Conservation (phyloP, 148 eudicot genomes). For the Pouteria glomerata region DNA sequence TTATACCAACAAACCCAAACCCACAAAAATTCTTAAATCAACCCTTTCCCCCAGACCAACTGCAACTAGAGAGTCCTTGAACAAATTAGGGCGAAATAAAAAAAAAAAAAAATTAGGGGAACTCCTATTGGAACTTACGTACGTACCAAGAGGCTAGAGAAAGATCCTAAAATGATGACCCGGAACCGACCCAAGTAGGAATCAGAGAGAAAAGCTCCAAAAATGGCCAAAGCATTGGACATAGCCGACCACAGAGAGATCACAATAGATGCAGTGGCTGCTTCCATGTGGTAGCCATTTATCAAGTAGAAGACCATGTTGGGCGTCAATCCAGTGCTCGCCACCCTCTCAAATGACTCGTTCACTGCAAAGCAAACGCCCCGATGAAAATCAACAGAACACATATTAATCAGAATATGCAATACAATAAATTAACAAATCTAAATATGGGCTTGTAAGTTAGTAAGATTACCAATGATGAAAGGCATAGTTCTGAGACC, state of each 20-base stretch:
- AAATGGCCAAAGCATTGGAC: constrained; percentile 15
- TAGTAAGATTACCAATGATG: background rate
- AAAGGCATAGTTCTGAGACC: constrained; percentile 10
- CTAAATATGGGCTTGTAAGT: background rate
- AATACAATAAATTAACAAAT: too few species aligned
- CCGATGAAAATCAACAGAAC: background rate
- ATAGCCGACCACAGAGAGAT: constrained; percentile 10
- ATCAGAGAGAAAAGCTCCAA: constrained; percentile 22
- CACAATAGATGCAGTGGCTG: constrained; percentile 8
- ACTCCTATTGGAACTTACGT: background rate
- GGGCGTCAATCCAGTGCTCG: constrained; percentile 12
- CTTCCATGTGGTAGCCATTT: constrained; percentile 8
- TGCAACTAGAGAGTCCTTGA: too few species aligned
- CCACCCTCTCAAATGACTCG: constrained; percentile 17
- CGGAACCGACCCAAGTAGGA: constrained; percentile 21
- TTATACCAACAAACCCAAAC: too few species aligned
- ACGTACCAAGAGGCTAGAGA: constrained; percentile 14
- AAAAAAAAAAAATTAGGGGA: background rate
- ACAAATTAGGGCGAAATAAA: too few species aligned
- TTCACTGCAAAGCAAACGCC: constrained; percentile 6
- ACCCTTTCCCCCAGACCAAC: too few species aligned
- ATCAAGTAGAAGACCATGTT: constrained; percentile 21
- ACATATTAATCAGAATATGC: too few species aligned
- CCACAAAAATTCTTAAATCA: too few species aligned
- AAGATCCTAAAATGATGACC: constrained; percentile 15